Base-by-base conservation (phyloP, 495 filamentous ascomycete species). In the Ascobolus immersus region DNA sequence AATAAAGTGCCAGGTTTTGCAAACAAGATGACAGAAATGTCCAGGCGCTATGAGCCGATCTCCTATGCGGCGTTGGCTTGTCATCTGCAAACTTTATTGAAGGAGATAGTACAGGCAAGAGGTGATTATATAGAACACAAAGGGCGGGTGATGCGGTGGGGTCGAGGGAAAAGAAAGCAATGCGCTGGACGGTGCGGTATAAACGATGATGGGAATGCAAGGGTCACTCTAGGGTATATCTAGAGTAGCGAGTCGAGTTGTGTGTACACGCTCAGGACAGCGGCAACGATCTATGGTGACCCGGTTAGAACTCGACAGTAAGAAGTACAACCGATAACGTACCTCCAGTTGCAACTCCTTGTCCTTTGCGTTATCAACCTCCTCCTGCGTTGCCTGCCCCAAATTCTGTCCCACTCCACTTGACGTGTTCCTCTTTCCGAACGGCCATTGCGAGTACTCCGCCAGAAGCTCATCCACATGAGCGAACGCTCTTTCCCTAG, bases 391-490 rank as follows among this genome's bases (percentile, higher is more conserved):
- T 19, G 77, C 74, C 54, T 81, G 73, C n/a, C 74, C 74, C 47
- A 94, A 48, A 52, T 94, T 96, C 45, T 81, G 77, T n/a, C 81
- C 86, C 36, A 91, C 77, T 12, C 77, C 77, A 19, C 38, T 28
- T 28, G 64, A 62, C 33, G 69, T 70, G 3, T 78, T 55, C 48
- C 76, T 70, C 55, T 69, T 72, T 24, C 66, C 79, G 56, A 96
- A 96, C 3, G 86, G 86, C 71, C 71, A 94, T 57, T 96, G 89
- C 35, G 77, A 86, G 54, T 90, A 96, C 47, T 96, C 84, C 10
- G 77, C 76, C 28, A 96, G 57, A 36, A 96, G 57, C 57, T 96
- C 86, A 53, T 96, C 89, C 17, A 91, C 86, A 62, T 92, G 84
- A 5, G 78, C 77, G 52, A 94, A 94, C 2, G 86, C 84, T 42